These are phyloP conservation scores for Clavaria fumosa DNA, from an alignment of 768 basidiomycete species.

Conservation along the genomic window DNA sequence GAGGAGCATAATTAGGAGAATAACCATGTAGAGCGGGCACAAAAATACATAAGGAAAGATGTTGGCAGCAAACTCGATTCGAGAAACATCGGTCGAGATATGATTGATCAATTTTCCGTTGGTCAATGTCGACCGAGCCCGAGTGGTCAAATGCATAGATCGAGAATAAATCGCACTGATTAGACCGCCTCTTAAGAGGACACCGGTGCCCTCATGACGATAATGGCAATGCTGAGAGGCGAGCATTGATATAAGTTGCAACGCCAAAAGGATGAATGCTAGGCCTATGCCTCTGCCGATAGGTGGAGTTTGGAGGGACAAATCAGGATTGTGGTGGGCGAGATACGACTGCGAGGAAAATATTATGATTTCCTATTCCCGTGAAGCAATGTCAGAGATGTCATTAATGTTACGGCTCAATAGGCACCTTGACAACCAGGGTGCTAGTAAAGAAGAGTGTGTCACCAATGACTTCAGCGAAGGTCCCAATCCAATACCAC, in stretches of 20 bases:
- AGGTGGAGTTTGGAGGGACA: slow-evolving; percentile 18
- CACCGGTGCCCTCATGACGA: slow-evolving; percentile 55
- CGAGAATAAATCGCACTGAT: slow-evolving; percentile 79
- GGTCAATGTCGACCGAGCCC: slow-evolving; percentile 62
- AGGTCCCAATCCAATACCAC: slow-evolving; percentile 63
- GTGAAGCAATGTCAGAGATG: background rate
- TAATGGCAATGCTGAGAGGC: slow-evolving; percentile 78
- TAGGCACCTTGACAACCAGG: slow-evolving; percentile 57
- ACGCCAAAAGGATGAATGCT: slow-evolving; percentile 47
- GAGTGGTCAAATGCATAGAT: slow-evolving; percentile 59
- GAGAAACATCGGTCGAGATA: slow-evolving; percentile 82
- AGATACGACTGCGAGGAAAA: slow-evolving; percentile 51
- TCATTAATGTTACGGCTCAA: background rate
- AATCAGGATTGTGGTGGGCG: slow-evolving; percentile 24
- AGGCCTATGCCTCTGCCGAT: slow-evolving; percentile 57
- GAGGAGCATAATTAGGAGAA: slow-evolving; percentile 63
- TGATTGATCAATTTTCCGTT: slow-evolving; percentile 89
- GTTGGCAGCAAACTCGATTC: slow-evolving; percentile 76
- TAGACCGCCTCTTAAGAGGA: slow-evolving; percentile 68
- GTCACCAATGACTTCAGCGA: slow-evolving; percentile 47
- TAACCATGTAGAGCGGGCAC: slow-evolving; percentile 58
- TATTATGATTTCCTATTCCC: slow-evolving; percentile 43
- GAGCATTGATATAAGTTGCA: slow-evolving; percentile 54
- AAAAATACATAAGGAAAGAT: slow-evolving; percentile 75
- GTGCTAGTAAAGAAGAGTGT: slow-evolving; percentile 60